Evolutionary conservation across 2,329 filamentous ascomycete genomes (phyloP).

Genomic region (Alternaria tenuissima): DNA sequence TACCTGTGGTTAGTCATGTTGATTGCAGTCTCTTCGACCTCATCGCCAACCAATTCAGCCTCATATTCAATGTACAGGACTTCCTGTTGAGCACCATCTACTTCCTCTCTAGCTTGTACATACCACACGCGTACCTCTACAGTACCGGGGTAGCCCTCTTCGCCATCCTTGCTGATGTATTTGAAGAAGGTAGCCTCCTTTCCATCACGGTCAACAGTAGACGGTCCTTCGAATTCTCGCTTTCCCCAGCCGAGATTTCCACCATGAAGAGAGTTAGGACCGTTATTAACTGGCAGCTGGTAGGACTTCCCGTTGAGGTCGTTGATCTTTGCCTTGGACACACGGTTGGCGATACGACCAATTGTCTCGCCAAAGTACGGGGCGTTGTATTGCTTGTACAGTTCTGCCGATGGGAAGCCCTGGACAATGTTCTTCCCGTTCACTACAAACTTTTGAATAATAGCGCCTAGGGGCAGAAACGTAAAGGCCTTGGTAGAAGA

Average conservation of each 20-base stretch:
- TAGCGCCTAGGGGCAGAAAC: slow-evolving; percentile 79
- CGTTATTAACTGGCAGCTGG: slow-evolving; percentile 77
- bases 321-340: slow-evolving; percentile 74
- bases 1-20: slow-evolving; percentile 97
- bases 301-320: slow-evolving; percentile 77
- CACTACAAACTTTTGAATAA: slow-evolving; percentile 82
- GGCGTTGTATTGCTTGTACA: slow-evolving; percentile 76
- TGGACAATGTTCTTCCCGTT: slow-evolving; percentile 87
- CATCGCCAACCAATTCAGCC: slow-evolving; percentile 76
- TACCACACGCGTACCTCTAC: slow-evolving; percentile 82
- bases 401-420: slow-evolving; percentile 77
- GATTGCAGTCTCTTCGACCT: slow-evolving; percentile 86
- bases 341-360: slow-evolving; percentile 82
- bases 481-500: slow-evolving; percentile 51
- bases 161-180: slow-evolving; percentile 76
- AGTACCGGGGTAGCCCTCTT: slow-evolving; percentile 89
- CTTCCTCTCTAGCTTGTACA: slow-evolving; percentile 72
- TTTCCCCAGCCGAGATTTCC: slow-evolving; percentile 79
- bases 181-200: slow-evolving; percentile 57
- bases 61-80: slow-evolving; percentile 90
- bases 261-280: slow-evolving; percentile 69
- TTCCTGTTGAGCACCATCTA: slow-evolving; percentile 69
- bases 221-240: slow-evolving; percentile 77
- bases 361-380: slow-evolving; percentile 94
- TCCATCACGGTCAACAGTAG: slow-evolving; percentile 60